These are phyloP conservation scores for Clausena lansium DNA, from an alignment of 345 rosid genomes.

Conservation along the genomic window DNA sequence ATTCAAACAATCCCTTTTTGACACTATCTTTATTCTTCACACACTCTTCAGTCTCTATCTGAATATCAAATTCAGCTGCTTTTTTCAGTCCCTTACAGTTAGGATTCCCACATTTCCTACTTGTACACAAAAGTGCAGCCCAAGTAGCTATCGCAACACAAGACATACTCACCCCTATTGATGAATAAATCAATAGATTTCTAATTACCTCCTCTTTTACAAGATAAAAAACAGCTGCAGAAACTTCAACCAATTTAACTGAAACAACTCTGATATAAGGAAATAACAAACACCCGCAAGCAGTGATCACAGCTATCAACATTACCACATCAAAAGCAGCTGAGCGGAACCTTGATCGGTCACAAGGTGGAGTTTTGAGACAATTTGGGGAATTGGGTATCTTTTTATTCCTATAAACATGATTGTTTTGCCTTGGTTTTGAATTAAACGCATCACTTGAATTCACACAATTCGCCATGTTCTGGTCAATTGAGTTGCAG, in stretches of 20 bases:
- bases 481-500: slow-evolving; percentile 72
- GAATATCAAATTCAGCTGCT: slow-evolving; percentile 84
- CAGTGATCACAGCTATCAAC: slow-evolving; percentile 64
- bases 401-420: slow-evolving; percentile 32
- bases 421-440: slow-evolving; percentile 44
- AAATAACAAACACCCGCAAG: slow-evolving; percentile 72
- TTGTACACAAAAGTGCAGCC: slow-evolving; percentile 54
- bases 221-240: slow-evolving; percentile 40
- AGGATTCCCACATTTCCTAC: slow-evolving; percentile 73
- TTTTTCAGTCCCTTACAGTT: slow-evolving; percentile 81
- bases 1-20: slow-evolving; percentile 59
- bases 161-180: slow-evolving; percentile 58
- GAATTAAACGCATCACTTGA: slow-evolving; percentile 36
- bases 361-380: slow-evolving; percentile 45
- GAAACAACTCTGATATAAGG: slow-evolving; percentile 55
- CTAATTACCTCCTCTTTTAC: slow-evolving; percentile 62
- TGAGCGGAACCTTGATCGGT: slow-evolving; percentile 49
- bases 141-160: slow-evolving; percentile 65
- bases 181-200: slow-evolving; percentile 64
- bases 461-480: slow-evolving; percentile 57
- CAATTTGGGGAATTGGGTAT: slow-evolving; percentile 35
- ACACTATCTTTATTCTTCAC: slow-evolving; percentile 62
- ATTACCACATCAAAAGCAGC: slow-evolving; percentile 74
- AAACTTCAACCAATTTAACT: slow-evolving; percentile 36
- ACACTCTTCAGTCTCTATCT: slow-evolving; percentile 87